Evolutionary conservation across 2,329 filamentous ascomycete species (phyloP).

Genomic region (Sarocladiaceae sp.): DNA sequence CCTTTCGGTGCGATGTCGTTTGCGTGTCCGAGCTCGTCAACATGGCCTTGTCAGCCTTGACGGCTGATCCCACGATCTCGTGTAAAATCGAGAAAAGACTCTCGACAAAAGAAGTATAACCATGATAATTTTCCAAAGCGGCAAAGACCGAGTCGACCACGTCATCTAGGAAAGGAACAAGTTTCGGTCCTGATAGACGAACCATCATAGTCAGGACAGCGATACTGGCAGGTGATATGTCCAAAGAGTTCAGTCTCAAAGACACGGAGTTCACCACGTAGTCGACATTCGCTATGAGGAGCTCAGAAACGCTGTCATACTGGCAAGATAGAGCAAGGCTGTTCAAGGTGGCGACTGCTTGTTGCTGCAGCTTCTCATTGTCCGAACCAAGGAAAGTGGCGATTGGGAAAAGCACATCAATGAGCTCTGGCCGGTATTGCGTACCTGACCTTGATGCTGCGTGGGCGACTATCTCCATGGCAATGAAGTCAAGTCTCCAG

Average conservation of each 20-base stretch:
- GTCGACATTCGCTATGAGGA: conserved; percentile 89
- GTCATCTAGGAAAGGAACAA: conserved; percentile 89
- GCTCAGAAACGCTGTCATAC: conserved; percentile 68
- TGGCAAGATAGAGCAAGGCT: conserved; percentile 70
- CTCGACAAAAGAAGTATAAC: conserved; percentile 83
- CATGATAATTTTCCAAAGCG: conserved; percentile 91
- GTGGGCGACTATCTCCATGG: conserved; percentile 75
- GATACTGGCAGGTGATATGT: conserved; percentile 86
- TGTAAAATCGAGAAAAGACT: conserved; percentile 77
- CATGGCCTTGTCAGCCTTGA: conserved; percentile 50
- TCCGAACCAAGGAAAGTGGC: conserved; percentile 79
- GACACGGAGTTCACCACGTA: conserved; percentile 95
- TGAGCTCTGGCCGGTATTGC: conserved; percentile 77
- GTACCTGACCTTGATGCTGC: conserved; percentile 63
- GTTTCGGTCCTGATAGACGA: conserved; percentile 70
- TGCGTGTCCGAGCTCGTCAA: conserved; percentile 32
- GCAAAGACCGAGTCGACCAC: conserved; percentile 87
- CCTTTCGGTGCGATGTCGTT: conserved; percentile 39
- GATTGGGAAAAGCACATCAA: conserved; percentile 89
- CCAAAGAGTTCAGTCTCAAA: conserved; percentile 83
- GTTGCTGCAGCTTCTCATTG: conserved; percentile 63
- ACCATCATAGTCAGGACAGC: conserved; percentile 95
- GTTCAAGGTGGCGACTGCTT: conserved; percentile 81
- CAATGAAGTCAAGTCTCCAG: conserved; percentile 73
- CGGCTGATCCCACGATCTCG: conserved; percentile 79